These are phyloP conservation scores for Pseudoscleropodium purum DNA, from an alignment of 225 moss, liverwort and hornwort species.

Conservation along the genomic window DNA sequence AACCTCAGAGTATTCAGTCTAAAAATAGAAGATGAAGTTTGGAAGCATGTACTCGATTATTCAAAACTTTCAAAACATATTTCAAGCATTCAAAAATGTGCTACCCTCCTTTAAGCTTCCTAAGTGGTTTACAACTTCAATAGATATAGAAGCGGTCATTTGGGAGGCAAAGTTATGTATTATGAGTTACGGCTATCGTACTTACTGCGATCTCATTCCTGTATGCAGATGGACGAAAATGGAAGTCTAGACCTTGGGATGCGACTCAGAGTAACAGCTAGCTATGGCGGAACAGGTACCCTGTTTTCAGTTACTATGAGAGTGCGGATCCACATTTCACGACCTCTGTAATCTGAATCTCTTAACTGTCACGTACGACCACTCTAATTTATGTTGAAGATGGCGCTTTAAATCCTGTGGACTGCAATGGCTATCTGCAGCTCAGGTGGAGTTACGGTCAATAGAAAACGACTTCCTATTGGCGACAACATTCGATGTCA, in stretches of 20 bases:
- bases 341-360: background rate
- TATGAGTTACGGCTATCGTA: background rate
- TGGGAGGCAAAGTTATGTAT: background rate
- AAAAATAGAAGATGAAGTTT: background rate
- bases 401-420: background rate
- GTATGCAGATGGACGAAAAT: slow-evolving; percentile 22
- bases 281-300: slow-evolving; percentile 24
- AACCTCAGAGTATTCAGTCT: background rate
- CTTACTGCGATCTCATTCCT: background rate
- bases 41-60: background rate
- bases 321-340: background rate
- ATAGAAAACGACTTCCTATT: background rate
- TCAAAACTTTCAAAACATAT: background rate
- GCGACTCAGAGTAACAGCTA: slow-evolving; percentile 11
- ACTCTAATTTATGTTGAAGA: background rate
- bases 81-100: background rate
- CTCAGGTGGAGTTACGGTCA: slow-evolving; percentile 10
- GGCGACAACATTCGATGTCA: background rate
- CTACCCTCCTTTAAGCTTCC: background rate
- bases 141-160: background rate
- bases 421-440: slow-evolving; percentile 7
- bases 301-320: background rate
- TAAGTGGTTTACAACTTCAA: background rate
- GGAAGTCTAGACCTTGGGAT: slow-evolving; percentile 34
- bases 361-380: background rate